Conservation (phyloP, 2,329 filamentous ascomycete genomes). For the Stagonosporopsis tanaceti region DNA sequence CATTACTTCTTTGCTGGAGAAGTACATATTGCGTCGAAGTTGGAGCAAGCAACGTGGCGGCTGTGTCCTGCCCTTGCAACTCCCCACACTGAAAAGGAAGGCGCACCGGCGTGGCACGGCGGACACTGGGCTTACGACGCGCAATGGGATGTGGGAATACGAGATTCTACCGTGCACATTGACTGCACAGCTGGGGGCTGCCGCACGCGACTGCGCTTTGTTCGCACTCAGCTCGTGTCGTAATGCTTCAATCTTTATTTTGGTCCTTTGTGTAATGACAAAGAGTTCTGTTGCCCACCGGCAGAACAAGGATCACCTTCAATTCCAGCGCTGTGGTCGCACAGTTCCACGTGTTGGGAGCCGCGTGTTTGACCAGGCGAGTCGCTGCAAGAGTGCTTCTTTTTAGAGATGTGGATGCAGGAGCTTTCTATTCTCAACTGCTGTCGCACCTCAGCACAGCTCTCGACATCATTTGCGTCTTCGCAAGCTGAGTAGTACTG, state of each 20-base stretch:
- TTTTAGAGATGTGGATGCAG: constrained; percentile 3
- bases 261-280: constrained; percentile 8
- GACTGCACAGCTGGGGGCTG: constrained; percentile 12
- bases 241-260: background rate
- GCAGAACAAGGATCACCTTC: constrained; percentile 10
- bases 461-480: background rate
- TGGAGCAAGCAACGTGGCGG: constrained; percentile 5
- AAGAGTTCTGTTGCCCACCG: background rate
- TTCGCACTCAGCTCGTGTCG: constrained; percentile 4
- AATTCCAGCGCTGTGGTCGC: constrained; percentile 11
- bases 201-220: constrained; percentile 1
- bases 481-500: constrained; percentile 3
- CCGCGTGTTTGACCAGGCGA: constrained; percentile 21
- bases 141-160: constrained; percentile 14
- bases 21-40: background rate
- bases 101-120: constrained; percentile 15
- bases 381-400: background rate
- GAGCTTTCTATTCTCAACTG: constrained; percentile 1
- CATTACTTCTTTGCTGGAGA: background rate
- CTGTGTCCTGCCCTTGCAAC: constrained; percentile 9
- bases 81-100: constrained; percentile 12
- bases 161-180: constrained; percentile 7
- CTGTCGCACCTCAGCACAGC: background rate
- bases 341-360: constrained; percentile 16
- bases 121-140: constrained; percentile 15